A percentile compares a stretch with the other conserved stretches of the same genome.
phyloP scores from a whole-genome alignment of 805 yeast genomes.

The Torulaspora gathmanii region DNA sequence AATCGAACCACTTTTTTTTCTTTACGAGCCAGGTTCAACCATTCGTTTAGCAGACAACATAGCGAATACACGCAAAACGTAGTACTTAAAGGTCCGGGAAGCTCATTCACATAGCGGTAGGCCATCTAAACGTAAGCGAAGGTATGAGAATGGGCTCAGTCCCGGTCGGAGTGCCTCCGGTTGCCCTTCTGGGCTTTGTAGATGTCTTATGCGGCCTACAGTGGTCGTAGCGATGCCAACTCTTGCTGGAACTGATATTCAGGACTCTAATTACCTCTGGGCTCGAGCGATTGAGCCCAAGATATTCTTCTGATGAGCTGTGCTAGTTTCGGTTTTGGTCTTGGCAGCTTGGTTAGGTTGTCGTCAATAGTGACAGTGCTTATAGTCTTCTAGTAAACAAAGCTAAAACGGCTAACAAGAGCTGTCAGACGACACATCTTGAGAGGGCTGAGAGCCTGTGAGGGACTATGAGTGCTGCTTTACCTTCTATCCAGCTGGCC shows the following conservation, averaged over 20 bases:
- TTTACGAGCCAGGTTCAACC: background rate
- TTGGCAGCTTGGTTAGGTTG: too few relatives aligned
- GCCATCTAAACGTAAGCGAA: background rate
- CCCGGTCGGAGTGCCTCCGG: too few relatives aligned
- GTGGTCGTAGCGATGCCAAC: too few relatives aligned
- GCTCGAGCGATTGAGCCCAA: too few relatives aligned
- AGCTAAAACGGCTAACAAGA: background rate
- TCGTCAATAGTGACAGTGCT: too few relatives aligned
- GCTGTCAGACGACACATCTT: background rate
- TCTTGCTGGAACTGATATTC: too few relatives aligned
- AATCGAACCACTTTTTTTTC: constrained; percentile 5
- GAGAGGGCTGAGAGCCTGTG: background rate
- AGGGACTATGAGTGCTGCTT: constrained; percentile 30
- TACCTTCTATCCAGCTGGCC: constrained; percentile 65
- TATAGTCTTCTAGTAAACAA: background rate
- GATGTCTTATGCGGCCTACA: too few relatives aligned
- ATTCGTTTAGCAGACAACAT: constrained; percentile 5
- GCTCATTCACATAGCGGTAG: background rate
- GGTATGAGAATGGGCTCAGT: too few relatives aligned
- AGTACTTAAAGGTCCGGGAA: background rate
- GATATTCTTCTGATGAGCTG: too few relatives aligned
- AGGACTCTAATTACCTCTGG: too few relatives aligned
- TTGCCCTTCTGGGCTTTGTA: too few relatives aligned
- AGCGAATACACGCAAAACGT: background rate
- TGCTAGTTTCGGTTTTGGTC: too few relatives aligned